Conservation (phyloP, 441 rosid species). For the Pelargonium cotyledonis region DNA sequence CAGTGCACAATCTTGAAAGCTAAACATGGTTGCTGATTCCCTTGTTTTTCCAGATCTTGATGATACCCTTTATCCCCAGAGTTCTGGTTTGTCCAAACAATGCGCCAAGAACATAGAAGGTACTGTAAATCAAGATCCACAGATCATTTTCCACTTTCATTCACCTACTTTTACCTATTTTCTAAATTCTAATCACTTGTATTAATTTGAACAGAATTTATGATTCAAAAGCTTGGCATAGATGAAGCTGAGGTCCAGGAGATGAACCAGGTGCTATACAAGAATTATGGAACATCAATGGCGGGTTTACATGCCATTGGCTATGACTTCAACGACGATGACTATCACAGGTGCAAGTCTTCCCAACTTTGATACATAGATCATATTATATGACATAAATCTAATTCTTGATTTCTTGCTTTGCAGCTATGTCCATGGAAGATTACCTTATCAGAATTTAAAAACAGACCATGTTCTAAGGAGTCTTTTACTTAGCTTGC, state of each 20-base stretch:
- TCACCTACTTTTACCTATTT: not conserved
- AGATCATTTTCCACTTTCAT: not conserved
- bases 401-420: constrained; percentile 10
- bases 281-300: constrained; percentile 73
- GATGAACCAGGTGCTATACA: constrained; percentile 60
- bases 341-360: constrained; percentile 51
- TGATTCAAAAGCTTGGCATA: constrained; percentile 58
- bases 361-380: not conserved
- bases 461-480: constrained; percentile 76
- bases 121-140: constrained; percentile 10
- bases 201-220: constrained; percentile 34
- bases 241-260: constrained; percentile 49
- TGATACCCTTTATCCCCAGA: constrained; percentile 73
- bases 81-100: constrained; percentile 53
- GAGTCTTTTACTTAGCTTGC: constrained; percentile 58
- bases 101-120: constrained; percentile 65
- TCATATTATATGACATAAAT: constrained; percentile 8
- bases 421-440: constrained; percentile 69
- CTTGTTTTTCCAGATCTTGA: constrained; percentile 53
- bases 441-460: constrained; percentile 64
- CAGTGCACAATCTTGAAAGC: too few relatives aligned
- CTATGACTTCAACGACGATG: constrained; percentile 57
- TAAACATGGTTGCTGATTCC: not conserved
- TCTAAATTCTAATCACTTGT: not conserved
- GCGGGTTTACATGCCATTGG: constrained; percentile 84